Percentiles rank a stretch among this genome's conserved stretches.
phyloP scores from a whole-genome alignment of 2,329 filamentous ascomycete species.

The Exutisphaerella laricina region DNA sequence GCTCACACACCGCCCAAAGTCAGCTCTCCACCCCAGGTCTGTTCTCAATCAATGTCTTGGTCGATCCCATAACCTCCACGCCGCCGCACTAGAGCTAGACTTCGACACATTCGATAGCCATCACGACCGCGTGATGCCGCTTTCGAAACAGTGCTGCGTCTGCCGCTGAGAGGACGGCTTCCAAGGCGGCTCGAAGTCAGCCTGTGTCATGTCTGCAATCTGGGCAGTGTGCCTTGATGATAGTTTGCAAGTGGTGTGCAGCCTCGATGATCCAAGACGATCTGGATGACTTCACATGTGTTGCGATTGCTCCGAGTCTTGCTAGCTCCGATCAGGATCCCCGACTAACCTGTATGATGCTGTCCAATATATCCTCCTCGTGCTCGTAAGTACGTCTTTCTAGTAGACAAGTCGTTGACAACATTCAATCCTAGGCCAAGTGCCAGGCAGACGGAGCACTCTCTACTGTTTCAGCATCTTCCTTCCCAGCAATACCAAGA shows the following conservation, averaged over 20 bases:
- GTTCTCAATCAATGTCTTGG: slow-evolving; percentile 1
- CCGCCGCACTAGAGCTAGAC: slow-evolving; percentile 2
- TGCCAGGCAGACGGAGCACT: too few relatives aligned
- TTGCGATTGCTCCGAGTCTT: background rate
- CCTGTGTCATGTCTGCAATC: slow-evolving; percentile 1
- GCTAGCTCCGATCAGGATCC: background rate
- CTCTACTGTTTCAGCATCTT: too few relatives aligned
- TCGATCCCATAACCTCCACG: background rate
- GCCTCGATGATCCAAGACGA: background rate
- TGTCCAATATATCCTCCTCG: background rate
- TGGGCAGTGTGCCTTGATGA: background rate
- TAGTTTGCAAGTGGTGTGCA: background rate
- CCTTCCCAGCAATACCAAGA: too few relatives aligned
- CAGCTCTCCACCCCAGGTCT: background rate
- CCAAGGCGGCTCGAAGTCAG: background rate
- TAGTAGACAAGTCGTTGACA: background rate
- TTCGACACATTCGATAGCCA: background rate
- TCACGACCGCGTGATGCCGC: background rate
- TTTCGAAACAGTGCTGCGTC: background rate
- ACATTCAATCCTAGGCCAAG: too few relatives aligned
- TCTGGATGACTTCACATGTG: slow-evolving; percentile 4
- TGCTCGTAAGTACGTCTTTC: background rate
- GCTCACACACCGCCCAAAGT: too few relatives aligned
- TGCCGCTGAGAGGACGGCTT: background rate
- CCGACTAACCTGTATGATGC: background rate